phyloP scores from a whole-genome alignment of 1,284 basidiomycete species.

The Trametes pubescens region DNA sequence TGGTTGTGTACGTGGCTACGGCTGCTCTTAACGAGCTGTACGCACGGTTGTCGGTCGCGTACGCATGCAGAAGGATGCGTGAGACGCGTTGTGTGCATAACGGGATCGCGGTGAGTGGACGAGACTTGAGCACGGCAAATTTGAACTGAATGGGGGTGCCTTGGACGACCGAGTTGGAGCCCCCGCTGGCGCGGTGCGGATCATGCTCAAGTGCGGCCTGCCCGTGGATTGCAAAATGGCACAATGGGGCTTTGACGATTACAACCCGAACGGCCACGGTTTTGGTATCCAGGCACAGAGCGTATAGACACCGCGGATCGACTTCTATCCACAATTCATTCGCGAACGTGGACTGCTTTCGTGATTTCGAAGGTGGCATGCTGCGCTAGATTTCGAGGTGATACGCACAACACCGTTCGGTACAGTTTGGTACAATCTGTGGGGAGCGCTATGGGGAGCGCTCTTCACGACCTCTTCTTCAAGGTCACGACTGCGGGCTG shows the following conservation, averaged over 20 bases:
- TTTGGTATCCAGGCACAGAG: too few species aligned
- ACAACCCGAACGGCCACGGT: too few species aligned
- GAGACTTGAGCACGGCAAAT: not conserved
- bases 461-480: constrained; percentile 21
- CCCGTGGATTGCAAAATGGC: too few species aligned
- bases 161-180: not conserved
- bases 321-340: too few species aligned
- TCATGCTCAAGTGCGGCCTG: not conserved
- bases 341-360: too few species aligned
- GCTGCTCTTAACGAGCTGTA: not conserved
- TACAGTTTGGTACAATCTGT: not conserved
- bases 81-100: not conserved
- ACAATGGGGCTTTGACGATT: not conserved
- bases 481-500: constrained; percentile 12
- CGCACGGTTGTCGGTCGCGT: not conserved
- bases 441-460: too few species aligned
- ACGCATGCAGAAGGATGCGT: constrained; percentile 12
- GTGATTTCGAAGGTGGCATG: too few species aligned
- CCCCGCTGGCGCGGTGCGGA: not conserved
- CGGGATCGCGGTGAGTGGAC: not conserved
- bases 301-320: too few species aligned
- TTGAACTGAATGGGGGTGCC: not conserved
- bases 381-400: not conserved
- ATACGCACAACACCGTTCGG: not conserved
- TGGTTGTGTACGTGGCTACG: not conserved